Conservation (phyloP, 1,139 yeast genomes). For the Kurtzmaniella quercitrusa region DNA sequence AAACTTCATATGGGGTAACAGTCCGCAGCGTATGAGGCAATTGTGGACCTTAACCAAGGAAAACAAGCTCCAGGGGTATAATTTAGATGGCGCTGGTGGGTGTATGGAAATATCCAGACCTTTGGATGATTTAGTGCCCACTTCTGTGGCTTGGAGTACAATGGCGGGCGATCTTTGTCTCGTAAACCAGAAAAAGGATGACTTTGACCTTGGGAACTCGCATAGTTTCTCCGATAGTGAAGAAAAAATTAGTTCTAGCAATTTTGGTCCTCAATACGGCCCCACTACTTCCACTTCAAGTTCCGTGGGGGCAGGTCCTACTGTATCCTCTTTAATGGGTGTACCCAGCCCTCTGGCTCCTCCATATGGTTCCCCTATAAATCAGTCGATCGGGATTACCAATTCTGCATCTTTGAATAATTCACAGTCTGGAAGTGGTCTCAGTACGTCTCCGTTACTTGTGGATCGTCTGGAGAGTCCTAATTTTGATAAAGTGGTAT, state of each 20-base stretch:
- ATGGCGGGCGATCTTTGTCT: constrained; percentile 46
- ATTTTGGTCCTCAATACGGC: background rate
- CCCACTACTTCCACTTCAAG: background rate
- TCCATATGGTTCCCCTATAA: background rate
- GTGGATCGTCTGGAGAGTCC: constrained; percentile 2
- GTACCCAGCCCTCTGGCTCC: background rate
- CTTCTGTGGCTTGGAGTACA: constrained; percentile 54
- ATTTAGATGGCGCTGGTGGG: constrained; percentile 29
- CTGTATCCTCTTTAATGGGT: background rate
- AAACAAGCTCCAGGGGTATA: constrained; percentile 49
- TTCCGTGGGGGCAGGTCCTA: background rate
- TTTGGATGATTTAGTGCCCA: constrained; percentile 48
- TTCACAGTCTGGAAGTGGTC: background rate
- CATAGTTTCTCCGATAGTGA: constrained; percentile 1
- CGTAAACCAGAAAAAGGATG: constrained; percentile 47
- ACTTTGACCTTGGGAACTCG: constrained; percentile 24
- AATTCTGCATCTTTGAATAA: background rate
- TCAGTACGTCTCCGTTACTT: background rate
- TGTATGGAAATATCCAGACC: constrained; percentile 42
- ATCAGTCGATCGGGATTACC: background rate
- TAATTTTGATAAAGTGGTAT: background rate
- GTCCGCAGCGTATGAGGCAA: constrained; percentile 19
- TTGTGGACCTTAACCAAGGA: constrained; percentile 46
- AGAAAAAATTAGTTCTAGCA: background rate
- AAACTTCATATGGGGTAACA: constrained; percentile 42